Conservation (phyloP, 257 asterid species). For the Penstemon eatonii region DNA sequence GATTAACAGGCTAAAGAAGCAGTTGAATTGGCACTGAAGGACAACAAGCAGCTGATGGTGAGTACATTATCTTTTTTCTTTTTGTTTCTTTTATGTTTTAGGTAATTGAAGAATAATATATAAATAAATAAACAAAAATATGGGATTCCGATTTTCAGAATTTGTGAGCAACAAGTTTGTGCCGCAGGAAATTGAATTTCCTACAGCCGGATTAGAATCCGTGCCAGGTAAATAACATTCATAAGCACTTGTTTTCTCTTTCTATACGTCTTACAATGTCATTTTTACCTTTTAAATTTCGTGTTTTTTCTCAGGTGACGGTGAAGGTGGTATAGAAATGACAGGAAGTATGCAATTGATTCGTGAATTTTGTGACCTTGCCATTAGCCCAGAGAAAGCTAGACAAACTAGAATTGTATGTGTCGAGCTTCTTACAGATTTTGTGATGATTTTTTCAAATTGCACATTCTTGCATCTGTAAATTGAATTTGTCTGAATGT, state of each 20-base stretch:
- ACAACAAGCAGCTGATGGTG: slow-evolving; percentile 76
- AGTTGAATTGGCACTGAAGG: slow-evolving; percentile 62
- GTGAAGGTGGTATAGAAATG: slow-evolving; percentile 95
- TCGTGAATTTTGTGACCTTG: slow-evolving; percentile 78
- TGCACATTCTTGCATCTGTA: not conserved
- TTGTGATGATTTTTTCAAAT: not conserved
- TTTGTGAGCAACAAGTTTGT: slow-evolving; percentile 77
- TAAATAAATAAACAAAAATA: slow-evolving; percentile 31
- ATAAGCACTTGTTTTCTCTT: not conserved
- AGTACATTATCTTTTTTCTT: slow-evolving; percentile 31
- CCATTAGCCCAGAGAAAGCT: slow-evolving; percentile 60
- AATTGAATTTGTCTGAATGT: not conserved
- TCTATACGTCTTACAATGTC: not conserved
- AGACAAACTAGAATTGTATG: slow-evolving; percentile 81
- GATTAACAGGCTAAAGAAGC: slow-evolving; percentile 75
- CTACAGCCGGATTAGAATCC: slow-evolving; percentile 84
- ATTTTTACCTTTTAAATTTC: not conserved
- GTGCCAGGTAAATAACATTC: slow-evolving; percentile 65
- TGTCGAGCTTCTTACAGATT: not conserved
- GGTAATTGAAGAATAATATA: slow-evolving; percentile 25
- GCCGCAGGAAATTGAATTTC: slow-evolving; percentile 93
- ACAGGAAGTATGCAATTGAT: slow-evolving; percentile 81
- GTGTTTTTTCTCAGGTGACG: slow-evolving; percentile 62
- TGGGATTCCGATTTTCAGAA: slow-evolving; percentile 39
- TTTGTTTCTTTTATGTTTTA: slow-evolving; percentile 5